Base-by-base conservation (phyloP, 2,329 filamentous ascomycete genomes). In the Calonectria ilicicola region DNA sequence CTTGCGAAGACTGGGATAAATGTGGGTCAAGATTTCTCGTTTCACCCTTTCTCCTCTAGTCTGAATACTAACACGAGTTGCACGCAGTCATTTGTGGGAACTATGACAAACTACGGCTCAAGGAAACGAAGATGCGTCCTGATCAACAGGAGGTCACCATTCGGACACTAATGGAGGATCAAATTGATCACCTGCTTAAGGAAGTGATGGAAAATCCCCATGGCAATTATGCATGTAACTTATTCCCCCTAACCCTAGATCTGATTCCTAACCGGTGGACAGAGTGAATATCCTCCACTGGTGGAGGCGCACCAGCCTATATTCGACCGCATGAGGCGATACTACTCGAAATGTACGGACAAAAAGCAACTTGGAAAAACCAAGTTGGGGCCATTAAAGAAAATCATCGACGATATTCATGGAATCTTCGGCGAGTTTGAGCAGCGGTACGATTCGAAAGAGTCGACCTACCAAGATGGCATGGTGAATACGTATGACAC, bases 1-100 rank as follows among this genome's bases (percentile, higher is more conserved):
- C 73, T 6, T 78, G 76, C 23, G 38, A 65, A 21, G 27, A 74
- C 27, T 78, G 74, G 74, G 67, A 77, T 49, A 26, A 77, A 46
- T 72, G 76, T 76, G 62, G 67, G 72, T 49, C 3, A 12, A 26
- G 12, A 17, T 8, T 5, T 14, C 27, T 27, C 23, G 7, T 35
- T 8, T 12, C 5, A 2, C 14, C n/a, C n/a, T 44, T n/a, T 21
- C 46, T 19, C n/a, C n/a, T 29, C 10, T 32, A 1, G n/a, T 10
- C 9, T 17, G 6, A 7, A n/a, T 44, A 32, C 58, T 70, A 53
- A 73, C 60, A 19, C 7, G 23, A 21, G n/a, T 21, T 8, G 2
- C 32, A 3, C 9, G 15, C 12, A 75, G 74, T 69, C 58, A 64
- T 67, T 2, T 75, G 73, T 46, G 71, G 69, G 26, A 65, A 58